Evolutionary conservation across 2,329 filamentous ascomycete species (phyloP).

Genomic region (Ambrosiella xylebori): DNA sequence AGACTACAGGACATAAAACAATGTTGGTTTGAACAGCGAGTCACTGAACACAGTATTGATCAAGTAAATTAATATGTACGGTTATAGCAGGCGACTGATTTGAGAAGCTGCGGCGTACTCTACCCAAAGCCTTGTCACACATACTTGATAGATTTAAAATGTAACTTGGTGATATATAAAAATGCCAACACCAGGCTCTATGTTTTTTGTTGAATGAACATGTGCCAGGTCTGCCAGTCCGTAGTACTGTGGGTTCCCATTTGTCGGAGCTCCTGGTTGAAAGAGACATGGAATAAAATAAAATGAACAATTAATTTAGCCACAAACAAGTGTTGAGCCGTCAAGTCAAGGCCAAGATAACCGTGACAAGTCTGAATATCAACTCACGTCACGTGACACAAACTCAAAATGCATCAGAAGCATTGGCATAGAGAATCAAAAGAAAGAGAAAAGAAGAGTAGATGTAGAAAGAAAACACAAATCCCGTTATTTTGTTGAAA

Average conservation of each 20-base stretch:
- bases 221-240: slow-evolving; percentile 2
- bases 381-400: background rate
- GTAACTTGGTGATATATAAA: background rate
- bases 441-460: slow-evolving; percentile 15
- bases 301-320: background rate
- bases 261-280: slow-evolving; percentile 10
- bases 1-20: background rate
- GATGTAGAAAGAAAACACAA: slow-evolving; percentile 8
- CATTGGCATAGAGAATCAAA: slow-evolving; percentile 12
- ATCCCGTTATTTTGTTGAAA: slow-evolving; percentile 14
- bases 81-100: background rate
- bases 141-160: background rate
- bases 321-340: background rate
- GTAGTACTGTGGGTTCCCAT: slow-evolving; percentile 5
- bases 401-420: slow-evolving; percentile 4
- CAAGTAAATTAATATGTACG: too few species aligned
- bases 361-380: background rate
- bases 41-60: too few species aligned
- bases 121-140: background rate
- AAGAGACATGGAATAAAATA: background rate
- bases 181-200: background rate
- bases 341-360: background rate
- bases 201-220: slow-evolving; percentile 1
- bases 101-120: background rate
- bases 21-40: background rate